These are phyloP conservation scores for Colletotrichum chlorophyti DNA, from an alignment of 2,329 filamentous ascomycete species.

Conservation along the genomic window DNA sequence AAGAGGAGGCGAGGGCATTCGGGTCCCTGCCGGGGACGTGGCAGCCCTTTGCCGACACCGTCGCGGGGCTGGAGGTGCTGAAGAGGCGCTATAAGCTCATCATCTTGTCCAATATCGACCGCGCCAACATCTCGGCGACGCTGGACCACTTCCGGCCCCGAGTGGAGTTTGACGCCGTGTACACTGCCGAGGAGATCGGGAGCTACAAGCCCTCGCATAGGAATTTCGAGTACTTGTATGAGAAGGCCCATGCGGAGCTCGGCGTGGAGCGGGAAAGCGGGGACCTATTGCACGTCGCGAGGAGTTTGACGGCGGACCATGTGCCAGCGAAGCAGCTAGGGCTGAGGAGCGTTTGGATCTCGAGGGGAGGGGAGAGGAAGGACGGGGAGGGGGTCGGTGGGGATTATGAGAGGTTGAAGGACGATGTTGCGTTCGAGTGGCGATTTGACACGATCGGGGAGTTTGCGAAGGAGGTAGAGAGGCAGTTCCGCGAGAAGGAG, in stretches of 20 bases:
- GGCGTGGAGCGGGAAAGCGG: constrained; percentile 55
- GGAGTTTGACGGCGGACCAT: constrained; percentile 73
- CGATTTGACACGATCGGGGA: constrained; percentile 64
- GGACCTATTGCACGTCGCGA: constrained; percentile 71
- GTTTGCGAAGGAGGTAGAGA: constrained; percentile 63
- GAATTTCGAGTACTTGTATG: constrained; percentile 73
- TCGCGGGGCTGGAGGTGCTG: constrained; percentile 57
- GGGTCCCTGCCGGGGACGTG: constrained; percentile 59
- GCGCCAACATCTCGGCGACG: constrained; percentile 37
- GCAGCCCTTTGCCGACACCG: constrained; percentile 64
- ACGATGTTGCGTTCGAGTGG: constrained; percentile 59
- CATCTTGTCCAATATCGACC: constrained; percentile 67
- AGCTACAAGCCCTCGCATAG: constrained; percentile 70
- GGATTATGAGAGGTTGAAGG: constrained; percentile 43
- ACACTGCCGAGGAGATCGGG: constrained; percentile 75
- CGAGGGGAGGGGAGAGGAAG: constrained; percentile 60
- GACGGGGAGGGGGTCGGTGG: constrained; percentile 37
- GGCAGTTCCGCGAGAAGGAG: constrained; percentile 27
- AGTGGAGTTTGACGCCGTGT: constrained; percentile 64
- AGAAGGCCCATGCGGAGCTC: constrained; percentile 57
- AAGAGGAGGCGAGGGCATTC: constrained; percentile 53
- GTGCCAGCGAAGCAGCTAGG: constrained; percentile 67
- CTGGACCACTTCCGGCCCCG: constrained; percentile 49
- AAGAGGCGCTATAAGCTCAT: constrained; percentile 62
- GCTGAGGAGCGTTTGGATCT: constrained; percentile 71